Conservation (phyloP, 75 land plant genomes). For the Pinus tabuliformis region DNA sequence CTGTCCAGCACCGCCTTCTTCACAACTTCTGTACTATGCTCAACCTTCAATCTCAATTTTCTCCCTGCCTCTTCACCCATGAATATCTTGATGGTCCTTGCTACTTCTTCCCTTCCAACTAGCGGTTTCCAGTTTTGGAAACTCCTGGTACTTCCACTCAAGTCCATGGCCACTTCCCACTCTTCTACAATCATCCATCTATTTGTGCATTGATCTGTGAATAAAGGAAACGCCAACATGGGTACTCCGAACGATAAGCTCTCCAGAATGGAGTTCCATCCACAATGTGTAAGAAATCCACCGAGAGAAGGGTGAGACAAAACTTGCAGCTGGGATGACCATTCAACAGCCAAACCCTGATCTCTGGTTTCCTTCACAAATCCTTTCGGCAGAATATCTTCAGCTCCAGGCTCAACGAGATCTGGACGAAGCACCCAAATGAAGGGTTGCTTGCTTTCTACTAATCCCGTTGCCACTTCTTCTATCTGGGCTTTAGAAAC, state of each 20-base stretch:
- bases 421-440: constrained; percentile 55
- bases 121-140: neutral
- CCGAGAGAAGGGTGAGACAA: constrained; percentile 41
- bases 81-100: neutral
- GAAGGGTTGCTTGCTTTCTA: constrained; percentile 27
- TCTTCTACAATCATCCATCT: constrained; percentile 39
- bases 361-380: constrained; percentile 26
- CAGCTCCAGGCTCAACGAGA: constrained; percentile 22
- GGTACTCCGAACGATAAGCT: constrained; percentile 49
- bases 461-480: constrained; percentile 40
- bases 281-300: constrained; percentile 59
- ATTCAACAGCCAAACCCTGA: constrained; percentile 35
- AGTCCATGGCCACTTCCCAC: constrained; percentile 35
- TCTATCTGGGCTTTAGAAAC: constrained; percentile 17
- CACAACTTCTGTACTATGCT: neutral
- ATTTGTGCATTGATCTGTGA: constrained; percentile 51
- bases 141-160: constrained; percentile 10
- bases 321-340: constrained; percentile 44
- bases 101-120: neutral
- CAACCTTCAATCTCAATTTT: neutral
- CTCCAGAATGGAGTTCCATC: constrained; percentile 66
- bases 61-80: neutral
- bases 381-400: constrained; percentile 33
- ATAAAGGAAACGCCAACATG: constrained; percentile 47
- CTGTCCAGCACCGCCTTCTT: neutral